These are phyloP conservation scores for Phytophthora tentaculata DNA, from an alignment of 352 stramenopile genomes.

Conservation along the genomic window DNA sequence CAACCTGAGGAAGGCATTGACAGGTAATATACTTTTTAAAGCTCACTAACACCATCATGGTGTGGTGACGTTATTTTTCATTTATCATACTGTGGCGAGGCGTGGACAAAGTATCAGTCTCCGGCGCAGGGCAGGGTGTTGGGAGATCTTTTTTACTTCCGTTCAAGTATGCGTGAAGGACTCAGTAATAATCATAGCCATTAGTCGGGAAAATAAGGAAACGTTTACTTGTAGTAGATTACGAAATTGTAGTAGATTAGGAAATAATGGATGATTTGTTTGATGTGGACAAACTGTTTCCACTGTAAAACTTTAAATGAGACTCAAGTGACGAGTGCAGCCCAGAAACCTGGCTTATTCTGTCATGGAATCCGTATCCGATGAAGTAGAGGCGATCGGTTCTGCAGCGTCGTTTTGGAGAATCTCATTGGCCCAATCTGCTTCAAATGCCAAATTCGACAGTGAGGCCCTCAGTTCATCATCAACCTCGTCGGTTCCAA, in stretches of 20 bases:
- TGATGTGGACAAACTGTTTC: constrained; percentile 23
- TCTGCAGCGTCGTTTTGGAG: constrained; percentile 18
- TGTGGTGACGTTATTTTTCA: no score
- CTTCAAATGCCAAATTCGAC: constrained; percentile 77
- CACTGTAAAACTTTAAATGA: constrained; percentile 30
- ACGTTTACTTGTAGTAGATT: neutral
- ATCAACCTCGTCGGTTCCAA: constrained; percentile 22
- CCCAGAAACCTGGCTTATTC: constrained; percentile 13
- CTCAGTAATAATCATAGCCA: no score
- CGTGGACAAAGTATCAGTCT: no score
- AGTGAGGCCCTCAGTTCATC: constrained; percentile 55
- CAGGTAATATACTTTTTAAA: no score
- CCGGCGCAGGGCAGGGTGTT: no score
- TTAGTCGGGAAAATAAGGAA: no score
- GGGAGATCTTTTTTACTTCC: no score
- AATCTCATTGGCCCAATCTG: constrained; percentile 68
- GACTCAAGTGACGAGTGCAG: constrained; percentile 31
- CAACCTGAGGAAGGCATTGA: no score
- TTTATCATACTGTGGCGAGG: no score
- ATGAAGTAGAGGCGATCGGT: constrained; percentile 10
- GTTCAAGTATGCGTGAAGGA: no score
- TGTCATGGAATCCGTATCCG: constrained; percentile 15
- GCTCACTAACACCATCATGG: no score
- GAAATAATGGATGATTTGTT: constrained; percentile 1
- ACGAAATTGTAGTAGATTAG: no score